Conservation (phyloP, 352 stramenopile genomes). For the Globisporangium camurandrum region DNA sequence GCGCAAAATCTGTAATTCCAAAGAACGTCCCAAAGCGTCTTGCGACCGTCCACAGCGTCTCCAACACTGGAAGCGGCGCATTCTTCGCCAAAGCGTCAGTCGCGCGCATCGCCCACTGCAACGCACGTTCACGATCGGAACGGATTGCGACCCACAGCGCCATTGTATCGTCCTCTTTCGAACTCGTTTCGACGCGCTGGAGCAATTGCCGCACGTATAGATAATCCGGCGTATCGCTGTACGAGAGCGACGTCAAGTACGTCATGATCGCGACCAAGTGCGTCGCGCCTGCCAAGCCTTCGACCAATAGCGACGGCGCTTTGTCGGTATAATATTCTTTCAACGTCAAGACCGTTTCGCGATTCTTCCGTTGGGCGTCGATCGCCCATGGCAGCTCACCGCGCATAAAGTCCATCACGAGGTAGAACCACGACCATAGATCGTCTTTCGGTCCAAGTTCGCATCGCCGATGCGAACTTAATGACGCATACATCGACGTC, state of each 20-base stretch:
- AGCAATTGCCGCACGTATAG: constrained; percentile 28
- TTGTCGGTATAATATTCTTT: constrained; percentile 84
- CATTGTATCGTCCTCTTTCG: constrained; percentile 33
- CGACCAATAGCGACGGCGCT: constrained; percentile 54
- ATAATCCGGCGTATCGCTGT: constrained; percentile 74
- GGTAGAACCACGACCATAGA: constrained; percentile 86
- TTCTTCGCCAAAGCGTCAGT: constrained; percentile 37
- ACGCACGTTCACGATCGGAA: constrained; percentile 19
- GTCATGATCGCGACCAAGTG: constrained; percentile 75
- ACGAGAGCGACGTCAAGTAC: constrained; percentile 65
- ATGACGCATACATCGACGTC: constrained; percentile 85
- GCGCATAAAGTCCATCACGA: constrained; percentile 85
- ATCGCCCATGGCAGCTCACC: constrained; percentile 76
- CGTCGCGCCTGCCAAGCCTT: constrained; percentile 55
- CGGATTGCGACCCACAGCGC: constrained; percentile 34
- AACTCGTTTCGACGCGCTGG: constrained; percentile 21
- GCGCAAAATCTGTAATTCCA: constrained; percentile 30
- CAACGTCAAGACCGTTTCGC: constrained; percentile 64
- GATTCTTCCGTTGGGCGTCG: constrained; percentile 81
- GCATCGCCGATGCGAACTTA: constrained; percentile 74
- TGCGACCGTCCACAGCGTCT: constrained; percentile 51
- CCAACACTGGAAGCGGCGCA: constrained; percentile 20
- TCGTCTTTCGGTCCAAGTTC: constrained; percentile 82
- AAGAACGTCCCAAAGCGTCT: constrained; percentile 83
- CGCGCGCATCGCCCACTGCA: constrained; percentile 48